Base-by-base conservation (phyloP, 305 asterid genomes). In the Fraxinus velutina region DNA sequence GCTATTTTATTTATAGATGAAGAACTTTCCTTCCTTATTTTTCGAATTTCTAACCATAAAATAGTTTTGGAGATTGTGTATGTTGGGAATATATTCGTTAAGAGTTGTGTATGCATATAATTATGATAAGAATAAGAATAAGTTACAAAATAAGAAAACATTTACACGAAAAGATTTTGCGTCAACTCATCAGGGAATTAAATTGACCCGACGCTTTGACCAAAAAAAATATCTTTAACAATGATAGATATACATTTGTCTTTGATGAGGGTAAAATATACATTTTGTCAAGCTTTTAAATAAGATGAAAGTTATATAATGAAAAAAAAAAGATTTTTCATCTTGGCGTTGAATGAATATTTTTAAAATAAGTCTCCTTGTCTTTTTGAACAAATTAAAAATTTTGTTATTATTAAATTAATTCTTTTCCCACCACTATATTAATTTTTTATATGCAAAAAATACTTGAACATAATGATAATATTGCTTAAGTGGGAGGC, bases 401-500 rank as follows among this genome's bases (percentile, higher is more conserved):
- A 44, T 4, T 52, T 15, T n/a, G 17, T 52, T n/a, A 4, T 52
- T n/a, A 4, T 4, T 60, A 5, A 60, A 60, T 60, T 60, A 60
- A 60, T 60, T 60, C 3, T 17, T 17, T 60, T 60, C 30, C 10
- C 39, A 60, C 3, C 4, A 21, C 29, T 60, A 6, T 60, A 21
- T 60, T 21, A 60, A 17, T 5, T 19, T 22, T 19, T 21, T 17
- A 6, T 62, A 62, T 0, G 30, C 12, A 62, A 22, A 62, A 32
- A 21, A 21, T 8, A 21, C 15, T 27, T 6, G 30, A 22, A 62
- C 70, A 22, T 62, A 62, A 19, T 27, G 62, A 50, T 15, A 50
- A n/a, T 64, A 71, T 19, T 12, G 55, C 83, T 13, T 24, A 57
- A 78, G 81, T 78, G 66, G 76, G 44, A 66, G 71, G 29, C 13